Evolutionary conservation across 768 basidiomycete species (phyloP), one percentile per base, ranked within the genome.

Genomic region (Strobilomyces confusus): DNA sequence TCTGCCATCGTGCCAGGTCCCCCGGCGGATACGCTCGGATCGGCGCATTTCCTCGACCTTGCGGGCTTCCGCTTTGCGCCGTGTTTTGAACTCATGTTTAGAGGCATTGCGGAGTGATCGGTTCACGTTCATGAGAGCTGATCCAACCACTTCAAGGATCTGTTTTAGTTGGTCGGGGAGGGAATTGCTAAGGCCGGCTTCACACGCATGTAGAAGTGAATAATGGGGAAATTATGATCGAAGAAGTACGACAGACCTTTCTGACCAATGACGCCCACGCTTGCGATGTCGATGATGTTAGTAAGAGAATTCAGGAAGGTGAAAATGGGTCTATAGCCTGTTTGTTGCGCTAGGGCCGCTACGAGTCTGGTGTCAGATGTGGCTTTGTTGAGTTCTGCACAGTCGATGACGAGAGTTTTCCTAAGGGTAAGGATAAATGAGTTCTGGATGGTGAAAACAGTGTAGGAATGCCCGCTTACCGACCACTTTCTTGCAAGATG

Each of bases 201-300:
- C 25, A 50, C 14, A 22, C 6, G 8, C 26, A 37, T 22, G 32
- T 13, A 49, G 2, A n/a, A n/a, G 32, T 60, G 12, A 56, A 47
- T 54, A 19, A 44, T 36, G 32, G 22, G 32, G 1, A 2, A 17
- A 23, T 5, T 15, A 8, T 20, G 41, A 38, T n/a, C n/a, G n/a
- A 6, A 45, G 32, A 15, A 42, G 9, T 6, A 48, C 8, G 23
- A 52, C 69, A 7, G 49, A 87, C 91, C 82, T 74, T 98, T 98
- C 65, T 97, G 92, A 3, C 97, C 97, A 60, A 97, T 97, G n/a
- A 98, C 64, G 2, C 95, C 95, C 40, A 94, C 81, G 54, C 86
- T 87, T 1, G 92, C 93, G n/a, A 98, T 77, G 66, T 98, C 95
- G 56, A 98, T 82, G 52, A 98, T 71, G 57, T 81, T 87, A 61